phyloP scores from a whole-genome alignment of 768 basidiomycete species.

The Plicaturopsis crispa region DNA sequence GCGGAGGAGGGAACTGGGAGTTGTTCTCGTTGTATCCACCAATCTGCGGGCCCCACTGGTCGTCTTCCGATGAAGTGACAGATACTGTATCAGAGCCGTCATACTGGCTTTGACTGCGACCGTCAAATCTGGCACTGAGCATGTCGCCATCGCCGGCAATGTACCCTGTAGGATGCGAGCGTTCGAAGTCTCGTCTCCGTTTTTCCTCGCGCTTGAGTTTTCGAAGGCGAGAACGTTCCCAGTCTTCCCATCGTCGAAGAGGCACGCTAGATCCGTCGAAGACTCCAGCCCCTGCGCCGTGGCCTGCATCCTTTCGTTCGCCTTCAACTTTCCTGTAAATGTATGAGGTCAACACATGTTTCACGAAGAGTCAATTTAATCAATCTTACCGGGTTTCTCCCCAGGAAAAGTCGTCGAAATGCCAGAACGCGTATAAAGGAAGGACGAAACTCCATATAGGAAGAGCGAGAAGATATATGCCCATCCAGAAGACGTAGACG shows the following conservation, averaged over 20 bases:
- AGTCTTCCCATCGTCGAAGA: constrained; percentile 97
- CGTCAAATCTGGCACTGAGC: constrained; percentile 47
- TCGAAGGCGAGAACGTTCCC: constrained; percentile 92
- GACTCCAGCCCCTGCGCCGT: constrained; percentile 56
- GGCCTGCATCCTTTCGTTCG: constrained; percentile 73
- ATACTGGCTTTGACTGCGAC: constrained; percentile 47
- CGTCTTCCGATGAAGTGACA: constrained; percentile 82
- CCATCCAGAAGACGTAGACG: constrained; percentile 97
- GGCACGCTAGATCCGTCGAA: constrained; percentile 63
- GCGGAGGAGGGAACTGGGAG: constrained; percentile 75
- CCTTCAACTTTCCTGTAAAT: constrained; percentile 84
- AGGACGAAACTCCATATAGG: constrained; percentile 96
- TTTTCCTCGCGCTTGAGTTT: constrained; percentile 86
- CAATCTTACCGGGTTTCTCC: constrained; percentile 85
- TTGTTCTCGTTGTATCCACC: constrained; percentile 91
- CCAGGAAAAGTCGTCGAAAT: constrained; percentile 99
- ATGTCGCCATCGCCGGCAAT: constrained; percentile 54
- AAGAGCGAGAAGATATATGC: constrained; percentile 85
- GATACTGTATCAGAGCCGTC: constrained; percentile 80
- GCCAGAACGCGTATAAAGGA: constrained; percentile 96
- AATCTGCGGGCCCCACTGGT: constrained; percentile 93
- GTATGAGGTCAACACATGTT: constrained; percentile 9
- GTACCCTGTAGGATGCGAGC: constrained; percentile 65
- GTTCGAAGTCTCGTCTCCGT: constrained; percentile 74
- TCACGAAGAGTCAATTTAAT: background rate